A percentile compares a stretch with the other conserved stretches of the same genome.
Evolutionary conservation across 2,329 filamentous ascomycete genomes (phyloP).

Genomic region (Claviceps maximensis): DNA sequence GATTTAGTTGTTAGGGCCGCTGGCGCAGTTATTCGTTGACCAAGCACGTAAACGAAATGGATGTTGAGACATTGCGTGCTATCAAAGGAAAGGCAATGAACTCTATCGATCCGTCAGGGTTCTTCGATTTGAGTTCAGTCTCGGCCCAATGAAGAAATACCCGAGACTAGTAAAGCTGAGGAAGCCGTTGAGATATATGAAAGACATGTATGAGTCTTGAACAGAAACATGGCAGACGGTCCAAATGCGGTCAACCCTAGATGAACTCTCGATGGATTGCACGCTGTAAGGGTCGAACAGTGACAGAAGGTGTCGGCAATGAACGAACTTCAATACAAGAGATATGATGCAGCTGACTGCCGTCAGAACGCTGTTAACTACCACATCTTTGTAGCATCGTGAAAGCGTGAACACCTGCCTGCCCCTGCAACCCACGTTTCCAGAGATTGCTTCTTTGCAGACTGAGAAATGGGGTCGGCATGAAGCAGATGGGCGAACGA

Average conservation of each 20-base stretch:
- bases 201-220: neutral
- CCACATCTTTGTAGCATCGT: neutral
- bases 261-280: neutral
- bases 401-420: no score
- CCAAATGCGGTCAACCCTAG: no score
- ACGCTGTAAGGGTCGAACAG: neutral
- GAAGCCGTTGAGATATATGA: neutral
- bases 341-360: neutral
- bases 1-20: no score
- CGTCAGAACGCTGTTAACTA: neutral
- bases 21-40: no score
- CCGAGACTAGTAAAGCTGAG: neutral
- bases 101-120: neutral
- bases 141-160: neutral
- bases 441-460: neutral
- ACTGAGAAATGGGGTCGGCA: neutral
- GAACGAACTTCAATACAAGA: neutral
- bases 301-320: neutral
- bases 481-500: neutral
- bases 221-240: neutral
- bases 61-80: neutral
- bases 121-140: neutral
- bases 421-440: no score
- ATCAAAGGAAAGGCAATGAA: neutral
- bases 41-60: neutral